phyloP scores from a whole-genome alignment of 2,329 filamentous ascomycete genomes.

The Tympanopsis confertula region DNA sequence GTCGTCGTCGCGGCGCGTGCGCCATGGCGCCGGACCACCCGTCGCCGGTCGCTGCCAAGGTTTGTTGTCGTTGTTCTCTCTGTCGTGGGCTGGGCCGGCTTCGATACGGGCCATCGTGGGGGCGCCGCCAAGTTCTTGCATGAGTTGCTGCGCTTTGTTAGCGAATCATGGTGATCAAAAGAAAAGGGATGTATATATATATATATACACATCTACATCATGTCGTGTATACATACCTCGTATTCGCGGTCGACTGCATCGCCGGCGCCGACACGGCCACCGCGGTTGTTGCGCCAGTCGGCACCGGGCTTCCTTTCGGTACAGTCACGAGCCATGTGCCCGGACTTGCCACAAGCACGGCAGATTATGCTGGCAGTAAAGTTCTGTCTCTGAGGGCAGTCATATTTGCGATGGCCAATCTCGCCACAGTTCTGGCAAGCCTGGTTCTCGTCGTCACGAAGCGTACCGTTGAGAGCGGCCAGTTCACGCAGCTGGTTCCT shows the following conservation, averaged over 20 bases:
- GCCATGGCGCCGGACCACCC: slow-evolving; percentile 58
- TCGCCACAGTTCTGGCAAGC: slow-evolving; percentile 98
- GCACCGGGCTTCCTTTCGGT: slow-evolving; percentile 82
- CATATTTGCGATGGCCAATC: slow-evolving; percentile 97
- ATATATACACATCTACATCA: no score
- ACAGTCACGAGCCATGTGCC: slow-evolving; percentile 97
- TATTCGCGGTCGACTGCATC: slow-evolving; percentile 89
- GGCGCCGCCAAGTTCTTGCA: slow-evolving; percentile 87
- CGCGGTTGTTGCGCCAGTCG: slow-evolving; percentile 78
- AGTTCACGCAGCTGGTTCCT: slow-evolving; percentile 69
- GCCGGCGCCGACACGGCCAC: slow-evolving; percentile 60
- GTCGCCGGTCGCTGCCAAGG: slow-evolving; percentile 87
- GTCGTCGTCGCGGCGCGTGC: slow-evolving; percentile 37
- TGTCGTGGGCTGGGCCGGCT: slow-evolving; percentile 51
- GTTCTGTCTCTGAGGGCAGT: slow-evolving; percentile 94
- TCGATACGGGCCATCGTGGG: slow-evolving; percentile 72
- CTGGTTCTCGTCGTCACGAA: slow-evolving; percentile 82
- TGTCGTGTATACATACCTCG: slow-evolving; percentile 63
- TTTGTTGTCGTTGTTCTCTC: slow-evolving; percentile 48
- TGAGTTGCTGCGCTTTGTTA: slow-evolving; percentile 63
- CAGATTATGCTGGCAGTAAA: slow-evolving; percentile 99
- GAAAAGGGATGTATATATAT: no score
- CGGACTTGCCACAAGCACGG: slow-evolving; percentile 92
- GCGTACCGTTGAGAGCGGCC: slow-evolving; percentile 68
- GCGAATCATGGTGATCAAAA: slow-evolving; percentile 12